Evolutionary conservation across 2,329 filamentous ascomycete species (phyloP), one percentile per base, ranked within the genome.

Genomic region (Plectosphaerella plurivora): DNA sequence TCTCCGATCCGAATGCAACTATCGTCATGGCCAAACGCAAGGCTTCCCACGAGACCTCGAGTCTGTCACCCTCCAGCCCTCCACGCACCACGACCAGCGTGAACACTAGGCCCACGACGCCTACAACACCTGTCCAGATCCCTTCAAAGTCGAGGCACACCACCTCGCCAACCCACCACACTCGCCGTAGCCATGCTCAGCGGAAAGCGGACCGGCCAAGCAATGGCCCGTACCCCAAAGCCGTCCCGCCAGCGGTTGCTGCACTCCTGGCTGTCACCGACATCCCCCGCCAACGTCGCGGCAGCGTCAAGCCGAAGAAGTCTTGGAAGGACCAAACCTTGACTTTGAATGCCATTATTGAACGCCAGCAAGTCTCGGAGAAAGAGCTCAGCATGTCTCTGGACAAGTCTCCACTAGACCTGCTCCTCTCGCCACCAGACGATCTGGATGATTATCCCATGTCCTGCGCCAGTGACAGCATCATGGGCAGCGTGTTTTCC

Each of bases 371-470:
- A 45, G 74, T 78, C 10, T 79, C 74, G 8, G 81, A 83, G 61
- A 84, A 86, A 65, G 77, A 83, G 51, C 66, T 84, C 6, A 82
- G 79, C 61, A 68, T 78, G 53, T 76, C 74, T 7, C 68, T 83
- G 42, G 74, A 74, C 58, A 76, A 73, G 54, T 78, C 73, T 51
- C 82, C 82, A 1, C 63, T 86, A 58, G 82, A 86, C 52, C 65
- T 86, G 53, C 71, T 87, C 6, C 69, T 86, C 5, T 81, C 78
- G 33, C 77, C 82, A 0, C 83, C 82, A 1, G 82, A 85, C n/a
- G 79, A 84, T 45, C 60, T 77, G 22, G 70, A 73, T 42, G 75
- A 79, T 33, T 77, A 82, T 55, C 65, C 69, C 55, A 62, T 64
- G 47, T 61, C 63, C 14, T 73, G 72, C 4, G 58, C 72, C 5